Evolutionary conservation across 2,329 filamentous ascomycete species (phyloP).

Genomic region (Paraphoma sp.): DNA sequence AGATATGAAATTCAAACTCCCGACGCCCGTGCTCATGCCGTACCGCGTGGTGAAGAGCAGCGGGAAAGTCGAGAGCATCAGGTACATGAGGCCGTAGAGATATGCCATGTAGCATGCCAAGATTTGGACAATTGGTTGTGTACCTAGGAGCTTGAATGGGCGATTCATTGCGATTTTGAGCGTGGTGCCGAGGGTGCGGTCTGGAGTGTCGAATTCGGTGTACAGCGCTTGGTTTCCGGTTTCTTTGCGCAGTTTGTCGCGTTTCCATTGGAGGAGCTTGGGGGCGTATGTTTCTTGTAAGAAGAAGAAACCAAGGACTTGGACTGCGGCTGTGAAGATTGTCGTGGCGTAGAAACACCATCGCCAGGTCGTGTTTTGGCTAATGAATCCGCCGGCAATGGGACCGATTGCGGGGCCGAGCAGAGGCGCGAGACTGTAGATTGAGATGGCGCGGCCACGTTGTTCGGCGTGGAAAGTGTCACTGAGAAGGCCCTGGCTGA

Average conservation of each 20-base stretch:
- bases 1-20: slow-evolving; percentile 70
- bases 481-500: slow-evolving; percentile 46
- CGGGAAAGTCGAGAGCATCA: slow-evolving; percentile 68
- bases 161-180: slow-evolving; percentile 55
- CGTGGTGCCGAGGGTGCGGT: slow-evolving; percentile 41
- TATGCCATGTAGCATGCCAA: slow-evolving; percentile 63
- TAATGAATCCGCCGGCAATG: slow-evolving; percentile 70
- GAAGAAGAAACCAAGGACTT: slow-evolving; percentile 67
- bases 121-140: slow-evolving; percentile 67
- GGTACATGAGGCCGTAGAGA: slow-evolving; percentile 68
- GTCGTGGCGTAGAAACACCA: slow-evolving; percentile 76
- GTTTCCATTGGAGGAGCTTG: slow-evolving; percentile 66
- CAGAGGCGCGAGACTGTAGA: slow-evolving; percentile 69
- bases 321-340: slow-evolving; percentile 67
- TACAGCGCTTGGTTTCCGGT: slow-evolving; percentile 67
- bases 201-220: slow-evolving; percentile 55
- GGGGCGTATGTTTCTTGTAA: slow-evolving; percentile 72
- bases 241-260: slow-evolving; percentile 61
- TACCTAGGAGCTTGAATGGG: slow-evolving; percentile 63
- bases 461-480: slow-evolving; percentile 68
- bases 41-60: slow-evolving; percentile 64
- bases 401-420: slow-evolving; percentile 72
- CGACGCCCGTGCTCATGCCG: slow-evolving; percentile 62
- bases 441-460: slow-evolving; percentile 66
- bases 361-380: slow-evolving; percentile 70